Base-by-base conservation (phyloP, 768 basidiomycete genomes). In the Auricularia sp. region DNA sequence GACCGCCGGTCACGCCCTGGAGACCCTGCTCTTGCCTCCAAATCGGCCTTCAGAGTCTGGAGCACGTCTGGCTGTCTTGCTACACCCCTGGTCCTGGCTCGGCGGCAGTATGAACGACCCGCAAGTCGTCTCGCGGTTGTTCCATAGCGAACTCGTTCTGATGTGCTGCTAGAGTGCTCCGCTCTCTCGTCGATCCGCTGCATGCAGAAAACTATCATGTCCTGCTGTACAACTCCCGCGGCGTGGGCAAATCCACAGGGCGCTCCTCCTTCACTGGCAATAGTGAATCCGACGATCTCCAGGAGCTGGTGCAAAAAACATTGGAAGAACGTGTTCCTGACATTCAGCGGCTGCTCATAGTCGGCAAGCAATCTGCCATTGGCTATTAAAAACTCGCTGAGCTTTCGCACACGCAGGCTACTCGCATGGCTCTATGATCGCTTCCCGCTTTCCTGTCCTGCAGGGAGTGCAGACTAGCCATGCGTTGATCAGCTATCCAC, bases 61-160 rank as follows among this genome's bases (percentile, higher is more conserved):
- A 8, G 39, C 39, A 8, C 29, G 56, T 33, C 56, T 72, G 13
- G 90, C 85, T 0, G 75, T 93, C n/a, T 85, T 85, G 68, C 76
- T 89, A 11, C 91, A 93, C 69, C 92, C 92, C 5, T 93, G 90
- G 90, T 86, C 88, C n/a, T 85, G 90, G 81, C 79, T 92, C 0
- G 90, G 91, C 1, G 91, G 90, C 16, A 79, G 76, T 62, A 89
- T 87, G 84, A 72, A 85, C 67, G 90, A 93, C 69, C 82, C 86
- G 91, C 92, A 72, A 70, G 89, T 80, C 64, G 29, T 64, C 54
- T 44, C 24, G 44, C 45, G n/a, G 21, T 14, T 62, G 11, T 18
- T 21, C 21, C 14, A 36, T 18, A 47, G 29, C 14, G 21, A 54
- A 47, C 24, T 7, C 29, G 44, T n/a, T 62, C 8, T 51, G 21